Percentiles rank a stretch among this genome's conserved stretches.
Conservation (phyloP, 1,284 basidiomycete species). For the Heterobasidion parviporum region DNA sequence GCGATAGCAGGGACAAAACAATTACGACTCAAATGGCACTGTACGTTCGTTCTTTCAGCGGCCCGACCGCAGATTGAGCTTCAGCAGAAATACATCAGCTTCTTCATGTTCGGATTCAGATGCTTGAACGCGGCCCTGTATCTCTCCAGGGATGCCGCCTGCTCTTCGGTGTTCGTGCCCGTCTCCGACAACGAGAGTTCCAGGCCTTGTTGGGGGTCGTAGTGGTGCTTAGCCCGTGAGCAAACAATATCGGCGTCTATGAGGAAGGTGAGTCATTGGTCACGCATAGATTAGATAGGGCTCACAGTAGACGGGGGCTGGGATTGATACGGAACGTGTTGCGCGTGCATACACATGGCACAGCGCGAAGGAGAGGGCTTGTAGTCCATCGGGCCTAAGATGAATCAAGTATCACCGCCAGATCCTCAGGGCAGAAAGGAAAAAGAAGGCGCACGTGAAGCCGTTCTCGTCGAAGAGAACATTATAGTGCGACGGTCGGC, state of each 20-base stretch:
- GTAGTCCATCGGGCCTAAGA: slow-evolving; percentile 54
- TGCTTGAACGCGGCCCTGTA: slow-evolving; percentile 51
- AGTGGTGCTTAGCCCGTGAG: slow-evolving; percentile 72
- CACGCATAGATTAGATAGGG: not conserved
- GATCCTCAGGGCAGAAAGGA: not conserved
- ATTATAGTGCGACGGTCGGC: slow-evolving; percentile 57
- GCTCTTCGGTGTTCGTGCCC: slow-evolving; percentile 32
- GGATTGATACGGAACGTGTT: slow-evolving; percentile 78
- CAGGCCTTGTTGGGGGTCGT: slow-evolving; percentile 44
- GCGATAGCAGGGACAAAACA: too few species aligned
- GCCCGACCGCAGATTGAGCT: not conserved
- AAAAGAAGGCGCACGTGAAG: slow-evolving; percentile 30
- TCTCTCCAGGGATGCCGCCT: slow-evolving; percentile 38
- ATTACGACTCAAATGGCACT: too few species aligned
- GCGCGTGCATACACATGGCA: slow-evolving; percentile 79
- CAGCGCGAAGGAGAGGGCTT: slow-evolving; percentile 65
- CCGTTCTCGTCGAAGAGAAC: slow-evolving; percentile 53
- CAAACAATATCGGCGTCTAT: slow-evolving; percentile 82
- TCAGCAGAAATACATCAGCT: slow-evolving; percentile 62
- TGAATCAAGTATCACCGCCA: slow-evolving; percentile 1
- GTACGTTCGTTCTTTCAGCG: not conserved
- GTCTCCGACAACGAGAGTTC: slow-evolving; percentile 47
- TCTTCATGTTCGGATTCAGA: slow-evolving; percentile 39
- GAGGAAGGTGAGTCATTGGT: slow-evolving; percentile 1
- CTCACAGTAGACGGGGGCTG: slow-evolving; percentile 78